Conservation (phyloP, 1,284 basidiomycete genomes). For the Neolentinus lepideus region DNA sequence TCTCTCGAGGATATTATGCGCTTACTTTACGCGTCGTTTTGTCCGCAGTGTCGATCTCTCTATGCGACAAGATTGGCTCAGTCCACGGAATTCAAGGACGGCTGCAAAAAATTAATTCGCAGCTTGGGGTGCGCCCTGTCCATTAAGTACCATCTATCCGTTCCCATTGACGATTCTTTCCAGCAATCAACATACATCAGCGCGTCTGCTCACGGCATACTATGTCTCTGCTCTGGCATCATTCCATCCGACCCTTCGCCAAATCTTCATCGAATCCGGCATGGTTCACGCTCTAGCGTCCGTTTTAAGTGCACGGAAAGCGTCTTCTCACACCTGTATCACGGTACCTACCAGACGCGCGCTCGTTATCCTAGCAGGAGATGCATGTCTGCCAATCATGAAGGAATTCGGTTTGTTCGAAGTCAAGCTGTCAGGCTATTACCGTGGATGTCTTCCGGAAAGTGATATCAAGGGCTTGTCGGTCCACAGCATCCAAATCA, state of each 20-base stretch:
- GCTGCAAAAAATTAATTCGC: background rate
- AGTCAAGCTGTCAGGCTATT: background rate
- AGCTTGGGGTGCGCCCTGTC: background rate
- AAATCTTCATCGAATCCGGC: background rate
- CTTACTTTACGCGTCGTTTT: background rate
- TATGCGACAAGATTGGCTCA: background rate
- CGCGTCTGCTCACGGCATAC: background rate
- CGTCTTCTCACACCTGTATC: background rate
- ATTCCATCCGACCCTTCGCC: background rate
- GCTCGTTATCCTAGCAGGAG: background rate
- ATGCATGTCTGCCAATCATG: background rate
- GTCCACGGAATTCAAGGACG: background rate
- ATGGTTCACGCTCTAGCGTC: background rate
- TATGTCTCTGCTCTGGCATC: background rate
- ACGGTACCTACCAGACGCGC: background rate
- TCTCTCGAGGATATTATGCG: background rate
- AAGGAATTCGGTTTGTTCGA: background rate
- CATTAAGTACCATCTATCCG: background rate
- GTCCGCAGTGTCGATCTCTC: background rate
- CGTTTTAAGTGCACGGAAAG: background rate
- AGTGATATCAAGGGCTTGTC: background rate
- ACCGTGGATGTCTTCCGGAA: background rate
- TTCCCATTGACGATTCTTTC: background rate
- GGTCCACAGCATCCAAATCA: background rate
- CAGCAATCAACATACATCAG: background rate